phyloP scores from a whole-genome alignment of 1,139 yeast genomes.

The Kodamaea anthophila region DNA sequence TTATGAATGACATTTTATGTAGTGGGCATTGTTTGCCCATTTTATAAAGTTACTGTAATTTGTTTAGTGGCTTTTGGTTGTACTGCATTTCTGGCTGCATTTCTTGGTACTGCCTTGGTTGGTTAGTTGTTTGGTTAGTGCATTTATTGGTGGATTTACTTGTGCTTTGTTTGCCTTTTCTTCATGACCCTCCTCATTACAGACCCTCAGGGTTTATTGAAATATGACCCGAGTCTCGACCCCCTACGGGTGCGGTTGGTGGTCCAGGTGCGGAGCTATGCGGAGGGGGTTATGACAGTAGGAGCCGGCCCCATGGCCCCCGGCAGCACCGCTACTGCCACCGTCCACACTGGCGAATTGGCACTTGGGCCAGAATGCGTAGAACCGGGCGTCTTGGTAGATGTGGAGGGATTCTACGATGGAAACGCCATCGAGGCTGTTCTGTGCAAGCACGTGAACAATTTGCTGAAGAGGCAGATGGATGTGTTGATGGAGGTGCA shows the following conservation, averaged over 20 bases:
- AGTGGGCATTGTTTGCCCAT: too few species aligned
- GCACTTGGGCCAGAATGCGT: not conserved
- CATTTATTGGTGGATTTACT: too few species aligned
- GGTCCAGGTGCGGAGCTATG: constrained; percentile 23
- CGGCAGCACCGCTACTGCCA: not conserved
- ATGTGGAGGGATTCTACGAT: constrained; percentile 15
- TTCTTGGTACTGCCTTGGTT: too few species aligned
- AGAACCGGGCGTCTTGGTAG: constrained; percentile 9
- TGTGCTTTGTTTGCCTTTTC: too few species aligned
- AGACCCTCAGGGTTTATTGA: too few species aligned
- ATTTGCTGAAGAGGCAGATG: constrained; percentile 5
- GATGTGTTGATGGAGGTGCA: constrained; percentile 13
- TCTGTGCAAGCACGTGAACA: constrained; percentile 14
- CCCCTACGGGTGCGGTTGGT: constrained; percentile 21
- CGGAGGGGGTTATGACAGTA: not conserved
- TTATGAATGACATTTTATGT: too few species aligned
- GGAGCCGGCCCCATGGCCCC: not conserved
- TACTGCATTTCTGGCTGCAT: too few species aligned
- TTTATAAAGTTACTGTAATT: too few species aligned
- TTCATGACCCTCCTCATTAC: too few species aligned
- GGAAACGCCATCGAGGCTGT: constrained; percentile 16
- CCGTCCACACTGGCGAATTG: constrained; percentile 1
- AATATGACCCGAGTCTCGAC: too few species aligned
- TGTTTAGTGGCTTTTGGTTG: too few species aligned
- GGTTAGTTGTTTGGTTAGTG: too few species aligned